Evolutionary conservation across 805 yeast species (phyloP).

Genomic region (Candida stauntonica): DNA sequence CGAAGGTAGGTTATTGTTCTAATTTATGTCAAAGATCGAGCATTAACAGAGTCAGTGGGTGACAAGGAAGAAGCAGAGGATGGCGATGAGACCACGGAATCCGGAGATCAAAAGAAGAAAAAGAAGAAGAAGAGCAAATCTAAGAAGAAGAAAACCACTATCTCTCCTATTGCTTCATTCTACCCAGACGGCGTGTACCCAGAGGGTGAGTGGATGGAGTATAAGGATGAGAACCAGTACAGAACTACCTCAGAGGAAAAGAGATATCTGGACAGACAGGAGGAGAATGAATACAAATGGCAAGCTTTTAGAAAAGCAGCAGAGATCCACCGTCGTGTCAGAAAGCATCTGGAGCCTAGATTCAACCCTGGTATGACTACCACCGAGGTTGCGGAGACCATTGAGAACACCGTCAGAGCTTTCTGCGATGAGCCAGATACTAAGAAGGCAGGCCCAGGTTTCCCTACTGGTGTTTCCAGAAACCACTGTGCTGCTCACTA

Average conservation of each 20-base stretch:
- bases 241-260: conserved; percentile 86
- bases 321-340: conserved; percentile 89
- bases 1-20: conserved; percentile 8
- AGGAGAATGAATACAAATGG: conserved; percentile 49
- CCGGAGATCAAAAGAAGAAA: conserved; percentile 29
- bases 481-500: conserved; percentile 97
- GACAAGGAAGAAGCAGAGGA: conserved; percentile 22
- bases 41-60: conserved; percentile 1
- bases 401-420: conserved; percentile 80
- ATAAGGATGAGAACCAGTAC: conserved; percentile 56
- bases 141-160: conserved; percentile 49
- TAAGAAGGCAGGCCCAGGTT: conserved; percentile 84
- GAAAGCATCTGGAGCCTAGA: conserved; percentile 68
- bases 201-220: conserved; percentile 83
- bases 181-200: conserved; percentile 76
- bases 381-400: conserved; percentile 82
- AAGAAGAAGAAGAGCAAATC: conserved; percentile 57
- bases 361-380: conserved; percentile 90
- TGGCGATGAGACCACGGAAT: conserved; percentile 29
- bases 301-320: conserved; percentile 94
- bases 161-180: conserved; percentile 58
- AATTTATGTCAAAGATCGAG: not conserved
- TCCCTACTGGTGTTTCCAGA: conserved; percentile 95
- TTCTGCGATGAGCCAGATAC: conserved; percentile 59
- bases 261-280: conserved; percentile 66